Percentiles rank a stretch among this genome's conserved stretches.
phyloP scores from a whole-genome alignment of 768 basidiomycete species.

The Myochromella boudieri region DNA sequence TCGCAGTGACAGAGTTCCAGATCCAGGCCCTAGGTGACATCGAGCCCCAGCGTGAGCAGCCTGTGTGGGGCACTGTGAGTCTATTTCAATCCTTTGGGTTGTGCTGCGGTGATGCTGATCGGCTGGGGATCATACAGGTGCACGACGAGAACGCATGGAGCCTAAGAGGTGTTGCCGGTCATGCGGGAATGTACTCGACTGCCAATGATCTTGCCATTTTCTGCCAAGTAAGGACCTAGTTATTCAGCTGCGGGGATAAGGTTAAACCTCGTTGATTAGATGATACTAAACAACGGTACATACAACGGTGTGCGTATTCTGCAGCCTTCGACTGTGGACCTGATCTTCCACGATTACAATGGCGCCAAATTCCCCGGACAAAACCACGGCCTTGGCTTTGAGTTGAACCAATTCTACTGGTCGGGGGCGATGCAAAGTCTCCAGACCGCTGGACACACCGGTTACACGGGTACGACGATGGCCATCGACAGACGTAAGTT shows the following conservation, averaged over 20 bases:
- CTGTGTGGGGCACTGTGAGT: slow-evolving; percentile 27
- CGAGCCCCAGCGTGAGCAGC: slow-evolving; percentile 24
- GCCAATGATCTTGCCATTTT: slow-evolving; percentile 26
- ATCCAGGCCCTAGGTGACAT: slow-evolving; percentile 19
- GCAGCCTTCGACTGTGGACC: slow-evolving; percentile 24
- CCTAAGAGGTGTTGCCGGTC: slow-evolving; percentile 25
- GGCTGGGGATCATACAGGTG: slow-evolving; percentile 17
- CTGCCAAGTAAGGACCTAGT: slow-evolving; percentile 19
- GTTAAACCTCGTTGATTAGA: slow-evolving; percentile 13
- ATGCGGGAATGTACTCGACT: slow-evolving; percentile 28
- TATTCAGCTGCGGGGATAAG: not conserved
- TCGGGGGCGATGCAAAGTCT: slow-evolving; percentile 26
- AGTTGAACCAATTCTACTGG: slow-evolving; percentile 28
- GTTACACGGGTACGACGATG: slow-evolving; percentile 25
- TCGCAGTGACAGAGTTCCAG: slow-evolving; percentile 24
- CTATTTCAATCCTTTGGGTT: not conserved
- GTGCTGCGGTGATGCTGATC: slow-evolving; percentile 1
- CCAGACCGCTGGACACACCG: slow-evolving; percentile 27
- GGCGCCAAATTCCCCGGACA: slow-evolving; percentile 26
- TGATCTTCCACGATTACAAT: slow-evolving; percentile 28
- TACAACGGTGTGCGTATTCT: slow-evolving; percentile 22
- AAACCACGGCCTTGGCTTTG: slow-evolving; percentile 26
- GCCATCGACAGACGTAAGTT: slow-evolving; percentile 27
- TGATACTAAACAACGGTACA: slow-evolving; percentile 30
- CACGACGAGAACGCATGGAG: slow-evolving; percentile 31